These are phyloP conservation scores for Globisporangium alternatum DNA, from an alignment of 352 stramenopile species.

Conservation along the genomic window DNA sequence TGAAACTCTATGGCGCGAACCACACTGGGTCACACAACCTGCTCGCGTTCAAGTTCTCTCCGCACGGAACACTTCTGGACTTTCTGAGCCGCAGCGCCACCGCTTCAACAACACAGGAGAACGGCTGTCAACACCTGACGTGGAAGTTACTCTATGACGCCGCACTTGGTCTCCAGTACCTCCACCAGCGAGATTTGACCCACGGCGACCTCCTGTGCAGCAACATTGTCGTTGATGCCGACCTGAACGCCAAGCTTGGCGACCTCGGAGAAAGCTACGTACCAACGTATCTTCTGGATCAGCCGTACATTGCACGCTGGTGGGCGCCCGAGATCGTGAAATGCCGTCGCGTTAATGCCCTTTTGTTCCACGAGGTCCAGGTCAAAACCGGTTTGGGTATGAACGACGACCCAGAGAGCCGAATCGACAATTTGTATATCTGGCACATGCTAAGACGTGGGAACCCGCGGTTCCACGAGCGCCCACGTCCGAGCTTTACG, in stretches of 20 bases:
- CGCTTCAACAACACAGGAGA: not conserved
- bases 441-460: too few species aligned
- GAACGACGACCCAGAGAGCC: too few species aligned
- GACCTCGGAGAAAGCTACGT: slow-evolving; percentile 9
- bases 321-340: slow-evolving; percentile 8
- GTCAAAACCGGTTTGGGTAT: too few species aligned
- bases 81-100: not conserved
- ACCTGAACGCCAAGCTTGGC: slow-evolving; percentile 16
- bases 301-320: not conserved
- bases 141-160: slow-evolving; percentile 24
- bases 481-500: not conserved
- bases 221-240: slow-evolving; percentile 12
- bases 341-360: too few species aligned
- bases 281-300: slow-evolving; percentile 15
- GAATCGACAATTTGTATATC: too few species aligned
- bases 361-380: too few species aligned
- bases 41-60: not conserved
- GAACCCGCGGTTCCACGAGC: too few species aligned
- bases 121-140: not conserved
- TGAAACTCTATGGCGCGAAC: slow-evolving; percentile 1
- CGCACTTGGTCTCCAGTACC: slow-evolving; percentile 30
- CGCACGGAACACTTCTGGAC: not conserved
- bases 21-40: not conserved
- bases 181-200: slow-evolving; percentile 23
- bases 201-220: slow-evolving; percentile 12